A percentile compares a stretch with the other conserved stretches of the same genome.
These are phyloP conservation scores for Talaromyces nanjingensis DNA, from an alignment of 495 filamentous ascomycete genomes.

Conservation along the genomic window DNA sequence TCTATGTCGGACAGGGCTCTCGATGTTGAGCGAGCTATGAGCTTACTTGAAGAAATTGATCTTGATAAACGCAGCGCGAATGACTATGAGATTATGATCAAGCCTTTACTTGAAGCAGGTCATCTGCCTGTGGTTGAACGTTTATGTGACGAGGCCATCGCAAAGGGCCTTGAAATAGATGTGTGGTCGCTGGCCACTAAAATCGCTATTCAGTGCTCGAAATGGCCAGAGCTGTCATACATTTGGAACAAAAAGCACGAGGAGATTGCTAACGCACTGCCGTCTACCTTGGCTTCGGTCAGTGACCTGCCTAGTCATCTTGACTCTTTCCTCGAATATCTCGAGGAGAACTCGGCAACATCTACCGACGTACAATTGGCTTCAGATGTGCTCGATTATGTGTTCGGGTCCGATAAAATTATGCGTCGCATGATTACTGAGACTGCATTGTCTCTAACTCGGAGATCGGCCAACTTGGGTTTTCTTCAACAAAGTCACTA, in stretches of 20 bases:
- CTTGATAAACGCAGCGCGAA: slow-evolving; percentile 19
- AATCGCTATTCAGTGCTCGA: slow-evolving; percentile 24
- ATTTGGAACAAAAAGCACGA: slow-evolving; percentile 13
- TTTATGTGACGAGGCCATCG: slow-evolving; percentile 27
- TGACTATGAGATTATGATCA: slow-evolving; percentile 31
- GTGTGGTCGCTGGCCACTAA: slow-evolving; percentile 22
- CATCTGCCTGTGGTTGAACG: slow-evolving; percentile 14
- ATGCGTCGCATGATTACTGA: slow-evolving; percentile 21
- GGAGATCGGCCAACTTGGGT: slow-evolving; percentile 16
- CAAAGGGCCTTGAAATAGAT: slow-evolving; percentile 14
- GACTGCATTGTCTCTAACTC: slow-evolving; percentile 22
- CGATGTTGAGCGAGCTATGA: slow-evolving; percentile 32
- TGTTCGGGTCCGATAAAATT: slow-evolving; percentile 15
- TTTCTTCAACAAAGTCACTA: slow-evolving; percentile 21
- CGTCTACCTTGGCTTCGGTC: background rate
- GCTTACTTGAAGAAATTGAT: slow-evolving; percentile 34
- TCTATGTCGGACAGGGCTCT: slow-evolving; percentile 22
- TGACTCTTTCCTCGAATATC: slow-evolving; percentile 3
- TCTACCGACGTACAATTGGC: slow-evolving; percentile 12
- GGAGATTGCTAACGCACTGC: background rate
- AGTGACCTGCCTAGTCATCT: slow-evolving; percentile 13
- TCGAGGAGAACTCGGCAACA: background rate
- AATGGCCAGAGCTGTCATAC: slow-evolving; percentile 25
- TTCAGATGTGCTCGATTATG: slow-evolving; percentile 16
- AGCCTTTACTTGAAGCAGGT: slow-evolving; percentile 19